Percentiles rank a stretch among this genome's conserved stretches.
Conservation (phyloP, 768 basidiomycete genomes). For the Fomitopsis serialis region DNA sequence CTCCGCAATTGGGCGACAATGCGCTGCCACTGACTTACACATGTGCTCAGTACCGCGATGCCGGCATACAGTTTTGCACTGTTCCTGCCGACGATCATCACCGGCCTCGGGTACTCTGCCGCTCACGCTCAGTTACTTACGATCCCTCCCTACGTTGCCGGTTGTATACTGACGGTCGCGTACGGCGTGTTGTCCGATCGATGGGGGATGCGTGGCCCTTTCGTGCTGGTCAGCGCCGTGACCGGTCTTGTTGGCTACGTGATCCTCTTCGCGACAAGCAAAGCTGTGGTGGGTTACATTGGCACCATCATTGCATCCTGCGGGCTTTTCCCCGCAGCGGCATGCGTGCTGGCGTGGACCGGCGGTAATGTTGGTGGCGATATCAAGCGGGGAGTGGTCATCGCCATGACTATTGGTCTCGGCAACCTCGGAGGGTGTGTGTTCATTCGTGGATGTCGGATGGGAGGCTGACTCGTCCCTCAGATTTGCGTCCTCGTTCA, state of each 20-base stretch:
- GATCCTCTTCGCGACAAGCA: constrained; percentile 1
- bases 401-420: constrained; percentile 49
- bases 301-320: constrained; percentile 43
- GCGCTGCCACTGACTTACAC: background rate
- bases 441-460: too few species aligned
- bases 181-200: constrained; percentile 5
- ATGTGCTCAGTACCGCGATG: too few species aligned
- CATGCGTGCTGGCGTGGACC: constrained; percentile 32
- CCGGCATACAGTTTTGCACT: constrained; percentile 27
- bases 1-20: background rate
- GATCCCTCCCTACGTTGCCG: constrained; percentile 34
- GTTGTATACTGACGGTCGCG: background rate
- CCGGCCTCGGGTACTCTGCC: constrained; percentile 47
- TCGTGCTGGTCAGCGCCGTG: background rate
- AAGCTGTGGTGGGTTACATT: constrained; percentile 28
- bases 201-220: background rate
- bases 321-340: constrained; percentile 5
- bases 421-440: constrained; percentile 50
- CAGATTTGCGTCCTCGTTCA: constrained; percentile 38
- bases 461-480: too few species aligned
- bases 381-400: constrained; percentile 42
- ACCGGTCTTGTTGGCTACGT: background rate
- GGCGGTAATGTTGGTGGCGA: constrained; percentile 52
- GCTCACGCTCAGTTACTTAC: constrained; percentile 52
- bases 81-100: constrained; percentile 67